Evolutionary conservation across 345 rosid genomes (phyloP), one percentile per base, ranked within the genome.

Genomic region (Arabis alpina): DNA sequence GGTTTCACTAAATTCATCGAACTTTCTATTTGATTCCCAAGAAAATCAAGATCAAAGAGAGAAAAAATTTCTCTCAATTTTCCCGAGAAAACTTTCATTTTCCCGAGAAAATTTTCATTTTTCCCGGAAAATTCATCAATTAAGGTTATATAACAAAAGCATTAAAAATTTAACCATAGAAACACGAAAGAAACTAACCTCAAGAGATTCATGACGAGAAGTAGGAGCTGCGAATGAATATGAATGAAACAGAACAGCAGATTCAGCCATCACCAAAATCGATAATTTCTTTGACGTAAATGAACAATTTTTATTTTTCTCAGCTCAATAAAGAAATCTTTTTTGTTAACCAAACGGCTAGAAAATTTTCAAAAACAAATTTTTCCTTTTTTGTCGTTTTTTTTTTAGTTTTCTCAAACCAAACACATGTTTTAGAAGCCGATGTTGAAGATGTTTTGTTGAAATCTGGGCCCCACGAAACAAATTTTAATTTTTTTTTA

Each of bases 181-280:
- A 19, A 53, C 23, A 19, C 12, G 42, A 66, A 39, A 3, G 45
- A 66, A 25, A 68, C 81, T 40, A 40, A 87, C 98, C 94, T 93
- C 88, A 44, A 57, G 70, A 71, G 84, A 45, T 72, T 88, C 97
- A 71, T 81, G 77, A 44, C 58, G 71, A 51, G 87, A 59, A 41
- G 82, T 54, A 73, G 78, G 89, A 45, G 70, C 61, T 24, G 75
- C 60, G 24, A 87, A 88, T 42, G 98, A 84, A 72, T 86, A 83
- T 3, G 98, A 90, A 70, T 91, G 92, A 87, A 80, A 70, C 40
- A 90, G 81, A 81, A 88, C 86, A 64, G 92, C 74, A 48, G 96
- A 77, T 64, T 93, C 98, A 36, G 82, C 97, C 98, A 93, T 93
- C 13, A 25, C 60, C 15, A 60, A 53, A 50, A 50, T 39, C 41